Base-by-base conservation (phyloP, 2,329 filamentous ascomycete species). In the Stemphylium beticola region DNA sequence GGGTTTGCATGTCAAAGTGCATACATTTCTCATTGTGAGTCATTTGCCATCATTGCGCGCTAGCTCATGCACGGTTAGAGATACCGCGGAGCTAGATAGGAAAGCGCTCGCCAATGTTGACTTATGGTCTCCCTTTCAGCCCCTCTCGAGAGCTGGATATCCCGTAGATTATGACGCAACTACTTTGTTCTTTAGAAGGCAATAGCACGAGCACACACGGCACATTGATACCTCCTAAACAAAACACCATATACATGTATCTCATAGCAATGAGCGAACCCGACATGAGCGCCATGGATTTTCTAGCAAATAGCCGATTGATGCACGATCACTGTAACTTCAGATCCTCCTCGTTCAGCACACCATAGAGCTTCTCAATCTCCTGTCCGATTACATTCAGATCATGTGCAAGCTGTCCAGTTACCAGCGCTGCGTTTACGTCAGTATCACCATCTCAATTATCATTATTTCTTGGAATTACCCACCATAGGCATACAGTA, bases 401-500 rank as follows among this genome's bases (percentile, higher is more conserved):
- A 57, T 85, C 83, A 37, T 79, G 77, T 15, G 82, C 82, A 37
- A 87, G 71, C 61, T 86, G 85, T 32, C 81, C 84, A 26, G 85
- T 88, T 22, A 87, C 85, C 40, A 88, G 75, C 18, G 85, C 85
- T 86, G 52, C 9, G n/a, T 44, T 9, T 12, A 53, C 29, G 58
- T 49, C 49, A 64, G 55, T 48, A 36, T 14, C 37, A 52, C 18
- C 53, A 10, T 2, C 44, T 18, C 26, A 26, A 33, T 15, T 4
- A 2, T 31, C 29, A 14, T 22, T 3, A 31, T 9, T 4, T 17
- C 24, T 18, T 26, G 17, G 4, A 20, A 8, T 31, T 31, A 78
- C 82, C 74, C 70, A 85, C 83, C 91, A 77, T 96, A 99, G 15
- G 93, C 93, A 77, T 98, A 99, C 38, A 98, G 77, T 62, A 98